These are phyloP conservation scores for Fraxinus platypoda DNA, from an alignment of 305 asterid species.

Conservation along the genomic window DNA sequence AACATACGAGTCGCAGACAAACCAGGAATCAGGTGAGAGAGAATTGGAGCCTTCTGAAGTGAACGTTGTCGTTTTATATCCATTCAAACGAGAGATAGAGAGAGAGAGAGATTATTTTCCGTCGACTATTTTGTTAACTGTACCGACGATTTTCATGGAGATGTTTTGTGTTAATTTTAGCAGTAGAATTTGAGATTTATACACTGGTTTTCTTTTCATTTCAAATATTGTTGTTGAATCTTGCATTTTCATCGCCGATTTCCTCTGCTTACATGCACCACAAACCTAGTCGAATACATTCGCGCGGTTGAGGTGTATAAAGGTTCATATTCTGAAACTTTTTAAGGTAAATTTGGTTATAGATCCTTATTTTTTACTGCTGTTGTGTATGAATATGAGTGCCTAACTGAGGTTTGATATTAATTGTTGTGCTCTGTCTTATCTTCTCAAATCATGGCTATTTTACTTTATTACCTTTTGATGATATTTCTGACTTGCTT, in stretches of 20 bases:
- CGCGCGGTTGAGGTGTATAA: conserved; percentile 9
- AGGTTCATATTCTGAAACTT: not conserved
- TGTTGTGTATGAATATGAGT: not conserved
- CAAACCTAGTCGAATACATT: not conserved
- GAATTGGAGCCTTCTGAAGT: not conserved
- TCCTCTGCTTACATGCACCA: conserved; percentile 7
- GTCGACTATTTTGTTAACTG: conserved; percentile 18
- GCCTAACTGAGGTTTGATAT: not conserved
- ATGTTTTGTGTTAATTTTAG: conserved; percentile 20
- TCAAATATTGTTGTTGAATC: conserved; percentile 10
- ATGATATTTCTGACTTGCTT: conserved; percentile 10
- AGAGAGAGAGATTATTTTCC: conserved; percentile 14
- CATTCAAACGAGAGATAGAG: not conserved
- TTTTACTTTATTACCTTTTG: not conserved
- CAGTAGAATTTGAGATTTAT: not conserved
- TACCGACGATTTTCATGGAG: conserved; percentile 28
- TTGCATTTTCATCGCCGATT: conserved; percentile 17
- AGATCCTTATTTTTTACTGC: not conserved
- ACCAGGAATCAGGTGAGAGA: not conserved
- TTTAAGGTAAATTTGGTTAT: not conserved
- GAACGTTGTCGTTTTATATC: conserved; percentile 28
- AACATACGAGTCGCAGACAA: not conserved
- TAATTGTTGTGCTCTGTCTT: not conserved
- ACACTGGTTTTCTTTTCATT: not conserved
- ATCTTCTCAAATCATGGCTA: not conserved